Evolutionary conservation across 768 basidiomycete genomes (phyloP).

Genomic region (Tulasnella sp.): DNA sequence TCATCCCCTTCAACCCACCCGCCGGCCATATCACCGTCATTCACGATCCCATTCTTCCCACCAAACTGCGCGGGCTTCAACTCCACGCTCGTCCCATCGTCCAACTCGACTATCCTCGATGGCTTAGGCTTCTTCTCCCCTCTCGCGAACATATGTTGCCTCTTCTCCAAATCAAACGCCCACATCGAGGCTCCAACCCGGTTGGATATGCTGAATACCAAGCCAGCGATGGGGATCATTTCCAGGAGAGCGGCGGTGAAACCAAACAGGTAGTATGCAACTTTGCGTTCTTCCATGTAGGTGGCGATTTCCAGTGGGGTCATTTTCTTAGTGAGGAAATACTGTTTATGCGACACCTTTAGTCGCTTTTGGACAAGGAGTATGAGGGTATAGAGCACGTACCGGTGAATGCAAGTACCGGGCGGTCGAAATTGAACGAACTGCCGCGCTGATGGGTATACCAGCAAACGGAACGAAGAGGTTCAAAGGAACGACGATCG

Average conservation of each 20-base stretch:
- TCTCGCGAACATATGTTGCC: conserved; percentile 41
- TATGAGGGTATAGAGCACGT: conserved; percentile 30
- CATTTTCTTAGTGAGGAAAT: conserved; percentile 85
- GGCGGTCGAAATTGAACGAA: conserved; percentile 66
- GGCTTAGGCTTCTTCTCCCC: conserved; percentile 36
- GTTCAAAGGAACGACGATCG: conserved; percentile 55
- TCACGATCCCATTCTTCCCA: neutral
- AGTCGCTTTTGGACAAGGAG: neutral
- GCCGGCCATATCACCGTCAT: neutral
- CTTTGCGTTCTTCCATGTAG: conserved; percentile 85
- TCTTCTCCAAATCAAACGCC: conserved; percentile 56
- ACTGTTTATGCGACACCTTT: conserved; percentile 42
- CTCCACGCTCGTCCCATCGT: conserved; percentile 14
- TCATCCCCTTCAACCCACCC: conserved; percentile 19
- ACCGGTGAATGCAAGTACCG: conserved; percentile 66
- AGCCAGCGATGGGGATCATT: conserved; percentile 66
- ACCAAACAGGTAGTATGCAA: conserved; percentile 78
- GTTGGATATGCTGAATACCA: conserved; percentile 81
- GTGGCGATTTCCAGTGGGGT: conserved; percentile 57
- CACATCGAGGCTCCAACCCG: conserved; percentile 93
- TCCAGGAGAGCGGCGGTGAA: conserved; percentile 80
- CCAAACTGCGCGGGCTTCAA: conserved; percentile 8
- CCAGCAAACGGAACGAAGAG: conserved; percentile 66
- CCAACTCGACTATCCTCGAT: conserved; percentile 11
- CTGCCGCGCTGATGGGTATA: conserved; percentile 53